A percentile compares a stretch with the other conserved stretches of the same genome.
Evolutionary conservation across 108 stramenopile species (phyloP).

Genomic region (Pseudonitzschia multistriata): DNA sequence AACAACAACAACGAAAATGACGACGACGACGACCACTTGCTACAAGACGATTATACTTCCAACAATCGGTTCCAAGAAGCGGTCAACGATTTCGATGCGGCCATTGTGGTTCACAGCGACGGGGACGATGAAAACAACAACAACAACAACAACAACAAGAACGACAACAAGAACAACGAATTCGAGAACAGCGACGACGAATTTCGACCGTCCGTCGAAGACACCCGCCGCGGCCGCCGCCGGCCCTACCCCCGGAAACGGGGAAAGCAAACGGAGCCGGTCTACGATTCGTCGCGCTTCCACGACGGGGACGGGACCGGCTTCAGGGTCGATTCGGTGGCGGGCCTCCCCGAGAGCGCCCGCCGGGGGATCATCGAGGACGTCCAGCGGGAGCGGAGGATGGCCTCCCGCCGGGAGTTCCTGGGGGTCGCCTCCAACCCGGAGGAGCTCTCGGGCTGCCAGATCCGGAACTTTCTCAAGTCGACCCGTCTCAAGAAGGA

Average conservation of each 20-base stretch:
- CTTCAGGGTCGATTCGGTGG: conserved; percentile 55
- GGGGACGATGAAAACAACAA: not conserved
- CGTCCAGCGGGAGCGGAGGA: conserved; percentile 70
- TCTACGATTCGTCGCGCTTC: conserved; percentile 8
- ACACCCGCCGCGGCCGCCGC: no score
- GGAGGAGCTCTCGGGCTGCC: conserved; percentile 78
- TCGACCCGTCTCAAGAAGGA: conserved; percentile 60
- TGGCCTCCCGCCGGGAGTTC: conserved; percentile 84
- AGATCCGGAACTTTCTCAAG: conserved; percentile 89
- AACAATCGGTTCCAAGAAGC: conserved; percentile 1
- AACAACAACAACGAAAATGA: conserved; percentile 1
- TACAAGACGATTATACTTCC: conserved; percentile 24
- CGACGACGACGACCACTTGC: conserved; percentile 11
- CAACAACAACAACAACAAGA: not conserved
- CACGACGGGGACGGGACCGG: conserved; percentile 21
- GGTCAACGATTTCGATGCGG: conserved; percentile 23
- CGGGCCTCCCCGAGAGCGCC: conserved; percentile 63
- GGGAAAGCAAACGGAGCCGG: not conserved
- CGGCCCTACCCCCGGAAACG: not conserved
- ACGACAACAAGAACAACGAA: not conserved
- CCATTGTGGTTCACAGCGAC: not conserved
- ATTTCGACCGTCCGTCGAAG: no score
- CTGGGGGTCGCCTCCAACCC: conserved; percentile 92
- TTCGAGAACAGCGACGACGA: not conserved
- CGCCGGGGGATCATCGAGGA: conserved; percentile 81